Base-by-base conservation (phyloP, 495 filamentous ascomycete species). In the Xylaria castorea region DNA sequence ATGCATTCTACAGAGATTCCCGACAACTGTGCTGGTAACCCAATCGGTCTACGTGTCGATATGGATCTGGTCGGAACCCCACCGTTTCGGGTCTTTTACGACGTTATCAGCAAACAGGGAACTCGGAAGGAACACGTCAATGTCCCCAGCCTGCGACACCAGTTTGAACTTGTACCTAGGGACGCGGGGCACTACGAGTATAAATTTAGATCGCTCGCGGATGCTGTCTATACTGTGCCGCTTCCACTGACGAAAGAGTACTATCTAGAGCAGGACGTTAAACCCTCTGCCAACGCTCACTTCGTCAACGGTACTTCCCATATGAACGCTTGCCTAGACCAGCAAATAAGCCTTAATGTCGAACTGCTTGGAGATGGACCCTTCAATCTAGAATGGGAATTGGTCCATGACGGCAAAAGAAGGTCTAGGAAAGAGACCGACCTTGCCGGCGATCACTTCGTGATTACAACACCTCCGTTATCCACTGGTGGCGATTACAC, bases 11-110 rank as follows among this genome's bases (percentile, higher is more conserved):
- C 97, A 75, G 91, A 93, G 75, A 93, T 98, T 42, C 91, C 91
- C 50, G 96, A 98, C 78, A 97, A 95, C 75, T 99, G 96, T 81
- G 95, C 94, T 50, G 93, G 94, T 62, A 97, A 93, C 76, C 93
- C 95, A 0, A 92, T 99, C 73, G 96, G 96, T 30, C 85, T 98
- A 48, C 87, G 91, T 14, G 93, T 99, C 30, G 92, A 94, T 75
- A 82, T 98, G 55, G 93, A 97, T 73, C 81, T 99, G 53, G 90
- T 93, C 30, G 96, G 96, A 42, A 97, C 94, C 0, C 96, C 96
- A 66, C 94, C 94, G 6, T 99, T 98, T 82, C 82, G 84, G 9
- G 84, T 99, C 32, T 81, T 83, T 3, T 98, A 97, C 76, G 88
- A 88, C 36, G 84, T 93, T 57, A 88, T 91, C 58, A 87, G 87